Conservation (phyloP, 768 basidiomycete species). For the Coprinopsis marcescibilis region DNA sequence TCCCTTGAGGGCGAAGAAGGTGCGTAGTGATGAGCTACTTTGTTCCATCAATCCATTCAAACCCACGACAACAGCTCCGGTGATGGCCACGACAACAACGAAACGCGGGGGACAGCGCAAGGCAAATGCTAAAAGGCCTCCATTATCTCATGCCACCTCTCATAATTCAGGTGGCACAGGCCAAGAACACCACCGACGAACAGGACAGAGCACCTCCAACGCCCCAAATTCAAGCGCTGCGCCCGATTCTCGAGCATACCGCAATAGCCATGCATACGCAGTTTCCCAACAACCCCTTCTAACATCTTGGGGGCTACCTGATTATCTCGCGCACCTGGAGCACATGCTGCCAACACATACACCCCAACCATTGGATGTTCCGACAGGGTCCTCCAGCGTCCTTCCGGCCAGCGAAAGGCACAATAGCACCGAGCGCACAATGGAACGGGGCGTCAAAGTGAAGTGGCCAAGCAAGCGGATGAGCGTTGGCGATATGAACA, state of each 20-base stretch:
- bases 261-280: slow-evolving; percentile 73
- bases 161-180: slow-evolving; percentile 18
- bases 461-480: slow-evolving; percentile 92
- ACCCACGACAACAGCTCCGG: slow-evolving; percentile 14
- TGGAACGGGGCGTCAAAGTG: slow-evolving; percentile 79
- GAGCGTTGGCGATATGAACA: slow-evolving; percentile 98
- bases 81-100: slow-evolving; percentile 15
- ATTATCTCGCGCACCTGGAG: slow-evolving; percentile 85
- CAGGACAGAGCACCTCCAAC: slow-evolving; percentile 38
- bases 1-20: slow-evolving; percentile 59
- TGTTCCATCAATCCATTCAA: slow-evolving; percentile 9
- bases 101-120: slow-evolving; percentile 39
- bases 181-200: slow-evolving; percentile 43
- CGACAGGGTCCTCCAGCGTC: slow-evolving; percentile 32
- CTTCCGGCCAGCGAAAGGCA: slow-evolving; percentile 31
- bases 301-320: slow-evolving; percentile 88
- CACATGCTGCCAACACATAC: slow-evolving; percentile 73
- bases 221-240: slow-evolving; percentile 33
- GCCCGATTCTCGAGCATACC: slow-evolving; percentile 66
- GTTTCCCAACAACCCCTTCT: slow-evolving; percentile 73
- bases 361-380: slow-evolving; percentile 72
- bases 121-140: slow-evolving; percentile 34
- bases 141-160: slow-evolving; percentile 22
- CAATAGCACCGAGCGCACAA: slow-evolving; percentile 53
- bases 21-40: slow-evolving; percentile 23